Evolutionary conservation across 768 basidiomycete species (phyloP).

Genomic region (Sporobolomyces pararoseus): DNA sequence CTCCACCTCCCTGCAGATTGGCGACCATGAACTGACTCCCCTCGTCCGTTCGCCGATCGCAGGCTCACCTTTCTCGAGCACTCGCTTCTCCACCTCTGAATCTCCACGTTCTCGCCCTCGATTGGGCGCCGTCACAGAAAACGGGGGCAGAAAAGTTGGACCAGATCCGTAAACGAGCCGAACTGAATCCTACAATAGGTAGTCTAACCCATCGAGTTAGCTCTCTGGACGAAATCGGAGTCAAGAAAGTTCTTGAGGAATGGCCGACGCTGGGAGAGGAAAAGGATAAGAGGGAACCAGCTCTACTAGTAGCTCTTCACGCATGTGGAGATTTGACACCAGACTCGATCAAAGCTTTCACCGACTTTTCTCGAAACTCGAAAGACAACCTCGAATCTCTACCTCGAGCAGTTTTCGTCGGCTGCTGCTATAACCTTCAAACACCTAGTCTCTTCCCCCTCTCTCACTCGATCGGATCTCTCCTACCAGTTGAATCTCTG

Average conservation of each 20-base stretch:
- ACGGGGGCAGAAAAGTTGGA: constrained; percentile 33
- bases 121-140: constrained; percentile 31
- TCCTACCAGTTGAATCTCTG: not conserved
- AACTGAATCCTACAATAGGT: constrained; percentile 7
- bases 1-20: not conserved
- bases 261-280: constrained; percentile 27
- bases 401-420: constrained; percentile 24
- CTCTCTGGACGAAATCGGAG: constrained; percentile 22
- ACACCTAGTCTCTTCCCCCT: constrained; percentile 15
- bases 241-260: not conserved
- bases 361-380: not conserved
- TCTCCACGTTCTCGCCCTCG: constrained; percentile 39
- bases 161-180: not conserved
- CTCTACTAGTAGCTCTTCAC: constrained; percentile 33
- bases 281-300: not conserved
- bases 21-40: no score
- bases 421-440: constrained; percentile 39
- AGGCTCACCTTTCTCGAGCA: constrained; percentile 38
- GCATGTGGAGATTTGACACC: constrained; percentile 39
- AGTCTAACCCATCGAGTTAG: constrained; percentile 30
- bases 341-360: constrained; percentile 25
- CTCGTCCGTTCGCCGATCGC: no score
- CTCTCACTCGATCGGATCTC: not conserved
- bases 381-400: no score
- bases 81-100: constrained; percentile 27